phyloP scores from a whole-genome alignment of 805 yeast genomes.

The Suhomyces sp. region DNA sequence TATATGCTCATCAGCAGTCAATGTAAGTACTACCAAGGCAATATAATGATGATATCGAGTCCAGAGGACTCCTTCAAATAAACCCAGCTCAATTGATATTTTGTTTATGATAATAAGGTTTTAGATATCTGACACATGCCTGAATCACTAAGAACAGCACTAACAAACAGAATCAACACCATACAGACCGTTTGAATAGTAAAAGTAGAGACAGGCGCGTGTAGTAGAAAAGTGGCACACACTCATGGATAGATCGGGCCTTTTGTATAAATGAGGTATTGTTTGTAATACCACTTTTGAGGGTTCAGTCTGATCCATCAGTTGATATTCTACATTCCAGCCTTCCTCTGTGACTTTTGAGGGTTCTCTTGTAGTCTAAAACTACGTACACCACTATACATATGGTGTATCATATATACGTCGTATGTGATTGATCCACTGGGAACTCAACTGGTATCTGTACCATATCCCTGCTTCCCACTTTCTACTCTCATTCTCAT shows the following conservation, averaged over 20 bases:
- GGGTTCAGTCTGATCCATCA: too few relatives aligned
- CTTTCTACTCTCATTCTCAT: too few relatives aligned
- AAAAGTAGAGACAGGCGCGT: too few relatives aligned
- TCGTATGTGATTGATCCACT: too few relatives aligned
- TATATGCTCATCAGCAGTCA: not conserved
- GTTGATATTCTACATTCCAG: too few relatives aligned
- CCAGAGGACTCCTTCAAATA: slow-evolving; percentile 33
- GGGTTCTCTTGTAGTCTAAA: not conserved
- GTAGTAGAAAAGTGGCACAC: too few relatives aligned
- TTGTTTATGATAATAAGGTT: slow-evolving; percentile 37
- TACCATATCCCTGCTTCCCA: too few relatives aligned
- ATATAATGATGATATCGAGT: slow-evolving; percentile 38
- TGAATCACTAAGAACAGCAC: not conserved
- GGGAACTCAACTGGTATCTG: too few relatives aligned
- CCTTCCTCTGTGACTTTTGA: too few relatives aligned
- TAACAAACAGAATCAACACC: not conserved
- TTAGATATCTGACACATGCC: slow-evolving; percentile 22
- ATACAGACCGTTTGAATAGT: not conserved
- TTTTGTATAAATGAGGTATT: too few relatives aligned
- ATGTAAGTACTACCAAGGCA: slow-evolving; percentile 1
- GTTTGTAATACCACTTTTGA: too few relatives aligned
- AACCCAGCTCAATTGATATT: slow-evolving; percentile 47
- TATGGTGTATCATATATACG: not conserved
- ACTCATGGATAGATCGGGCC: too few relatives aligned
- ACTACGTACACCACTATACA: not conserved